These are phyloP conservation scores for Blastobotrys illinoisensis DNA, from an alignment of 1,139 yeast species.

Conservation along the genomic window DNA sequence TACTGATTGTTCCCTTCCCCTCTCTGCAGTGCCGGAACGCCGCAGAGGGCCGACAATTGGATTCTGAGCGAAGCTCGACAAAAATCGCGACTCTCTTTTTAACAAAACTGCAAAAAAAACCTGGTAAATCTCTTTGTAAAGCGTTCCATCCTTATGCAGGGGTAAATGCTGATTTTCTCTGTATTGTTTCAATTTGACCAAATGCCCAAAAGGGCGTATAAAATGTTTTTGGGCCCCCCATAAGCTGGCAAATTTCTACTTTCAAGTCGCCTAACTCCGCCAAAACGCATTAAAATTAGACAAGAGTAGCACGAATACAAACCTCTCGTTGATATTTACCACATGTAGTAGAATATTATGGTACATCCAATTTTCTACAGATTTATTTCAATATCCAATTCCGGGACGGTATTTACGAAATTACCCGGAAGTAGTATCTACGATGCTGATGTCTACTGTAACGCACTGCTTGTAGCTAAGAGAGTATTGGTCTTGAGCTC, in stretches of 20 bases:
- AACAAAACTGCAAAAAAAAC: constrained; percentile 47
- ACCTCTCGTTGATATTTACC: neutral
- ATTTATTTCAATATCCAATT: neutral
- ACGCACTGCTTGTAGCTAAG: no score
- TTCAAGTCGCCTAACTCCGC: neutral
- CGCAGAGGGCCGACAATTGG: no score
- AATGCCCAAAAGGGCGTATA: neutral
- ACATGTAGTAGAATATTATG: neutral
- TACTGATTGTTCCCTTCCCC: no score
- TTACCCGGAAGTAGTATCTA: neutral
- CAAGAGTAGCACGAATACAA: neutral
- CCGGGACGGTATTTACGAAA: neutral
- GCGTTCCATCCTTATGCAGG: constrained; percentile 99
- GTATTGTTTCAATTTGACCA: constrained; percentile 41
- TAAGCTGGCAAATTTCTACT: neutral
- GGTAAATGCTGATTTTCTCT: constrained; percentile 98
- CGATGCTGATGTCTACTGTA: no score
- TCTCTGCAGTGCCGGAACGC: no score
- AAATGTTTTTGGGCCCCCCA: neutral
- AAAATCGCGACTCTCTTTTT: no score
- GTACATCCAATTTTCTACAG: no score
- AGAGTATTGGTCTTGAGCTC: no score
- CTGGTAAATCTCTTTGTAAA: constrained; percentile 86
- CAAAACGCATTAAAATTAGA: neutral
- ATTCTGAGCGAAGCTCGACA: no score